Evolutionary conservation across 2,329 filamentous ascomycete species (phyloP), one percentile per base, ranked within the genome.

Genomic region (Colletotrichum brevisporum): DNA sequence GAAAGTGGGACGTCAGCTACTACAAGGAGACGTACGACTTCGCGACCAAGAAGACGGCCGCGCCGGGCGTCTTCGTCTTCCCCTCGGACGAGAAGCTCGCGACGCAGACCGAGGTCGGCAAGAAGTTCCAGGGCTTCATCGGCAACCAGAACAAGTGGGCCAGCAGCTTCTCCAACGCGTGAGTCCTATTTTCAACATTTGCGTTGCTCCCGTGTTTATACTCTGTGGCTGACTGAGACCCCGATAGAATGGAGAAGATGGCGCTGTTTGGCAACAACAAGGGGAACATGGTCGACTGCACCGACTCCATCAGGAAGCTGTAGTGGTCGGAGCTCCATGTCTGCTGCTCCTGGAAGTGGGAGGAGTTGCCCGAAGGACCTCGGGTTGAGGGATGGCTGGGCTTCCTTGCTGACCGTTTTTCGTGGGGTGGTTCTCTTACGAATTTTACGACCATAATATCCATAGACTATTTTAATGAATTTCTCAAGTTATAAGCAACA

Each of bases 241-340:
- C 8, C 10, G 10, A 9, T 10, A 67, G 64, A 0, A 63, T 67
- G 64, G 64, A 67, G 10, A 78, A 89, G 36, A 86, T 83, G 50
- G 76, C 89, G 2, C 82, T 89, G 6, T 87, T 87, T 3, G 86
- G 88, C 13, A 82, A 86, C 73, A 86, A 88, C 71, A 84, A 89
- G 75, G 88, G 88, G 73, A 75, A 78, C 24, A 76, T 89, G 52
- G 84, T 81, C 9, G 86, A 89, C 71, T 89, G 86, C 80, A 86
- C 84, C 18, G 52, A 39, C 18, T 24, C 31, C 9, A 67, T 67
- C 21, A 21, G 26, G 27, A 59, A 27, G 45, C 41, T 50, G 1
- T n/a, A 26, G 24, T n/a, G 31, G 9, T n/a, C 16, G 3, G 27
- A 9, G 10, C 9, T 36, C 8, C 31, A 10, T 36, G 31, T 9